These are phyloP conservation scores for Xylaria cubensis DNA, from an alignment of 495 filamentous ascomycete genomes.

Conservation along the genomic window DNA sequence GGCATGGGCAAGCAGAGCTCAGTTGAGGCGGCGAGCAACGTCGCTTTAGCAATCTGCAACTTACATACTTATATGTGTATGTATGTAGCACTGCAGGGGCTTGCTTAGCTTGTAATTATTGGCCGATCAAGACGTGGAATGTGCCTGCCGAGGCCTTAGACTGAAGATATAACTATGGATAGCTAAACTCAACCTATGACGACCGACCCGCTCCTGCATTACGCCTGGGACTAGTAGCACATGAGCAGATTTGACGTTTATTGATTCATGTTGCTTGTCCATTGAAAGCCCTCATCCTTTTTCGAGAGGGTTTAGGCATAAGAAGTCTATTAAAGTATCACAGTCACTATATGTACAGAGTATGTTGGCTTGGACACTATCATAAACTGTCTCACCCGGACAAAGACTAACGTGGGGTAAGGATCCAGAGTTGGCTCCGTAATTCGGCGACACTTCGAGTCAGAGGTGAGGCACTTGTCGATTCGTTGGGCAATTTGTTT, in stretches of 20 bases:
- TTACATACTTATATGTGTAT: neutral
- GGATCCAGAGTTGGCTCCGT: slow-evolving; percentile 12
- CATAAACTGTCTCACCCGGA: slow-evolving; percentile 10
- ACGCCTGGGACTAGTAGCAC: neutral
- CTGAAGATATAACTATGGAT: neutral
- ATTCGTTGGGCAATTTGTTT: slow-evolving; percentile 22
- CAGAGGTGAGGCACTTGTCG: slow-evolving; percentile 10
- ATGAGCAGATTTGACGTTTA: neutral
- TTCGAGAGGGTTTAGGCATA: neutral
- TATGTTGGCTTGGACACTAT: slow-evolving; percentile 3
- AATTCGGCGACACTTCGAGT: slow-evolving; percentile 23
- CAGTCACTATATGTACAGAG: no score
- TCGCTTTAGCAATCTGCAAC: neutral
- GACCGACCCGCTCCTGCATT: slow-evolving; percentile 3
- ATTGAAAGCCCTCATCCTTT: neutral
- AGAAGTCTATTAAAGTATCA: neutral
- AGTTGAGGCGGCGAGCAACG: neutral
- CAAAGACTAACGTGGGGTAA: slow-evolving; percentile 17
- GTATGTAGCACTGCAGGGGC: neutral
- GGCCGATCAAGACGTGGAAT: neutral
- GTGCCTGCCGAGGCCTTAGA: neutral
- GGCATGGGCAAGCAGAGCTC: neutral
- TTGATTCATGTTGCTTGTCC: slow-evolving; percentile 7
- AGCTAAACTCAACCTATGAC: neutral
- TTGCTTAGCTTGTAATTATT: neutral